A percentile compares a stretch with the other conserved stretches of the same genome.
phyloP scores from a whole-genome alignment of 306 rosid species.

The Alnus rubra region DNA sequence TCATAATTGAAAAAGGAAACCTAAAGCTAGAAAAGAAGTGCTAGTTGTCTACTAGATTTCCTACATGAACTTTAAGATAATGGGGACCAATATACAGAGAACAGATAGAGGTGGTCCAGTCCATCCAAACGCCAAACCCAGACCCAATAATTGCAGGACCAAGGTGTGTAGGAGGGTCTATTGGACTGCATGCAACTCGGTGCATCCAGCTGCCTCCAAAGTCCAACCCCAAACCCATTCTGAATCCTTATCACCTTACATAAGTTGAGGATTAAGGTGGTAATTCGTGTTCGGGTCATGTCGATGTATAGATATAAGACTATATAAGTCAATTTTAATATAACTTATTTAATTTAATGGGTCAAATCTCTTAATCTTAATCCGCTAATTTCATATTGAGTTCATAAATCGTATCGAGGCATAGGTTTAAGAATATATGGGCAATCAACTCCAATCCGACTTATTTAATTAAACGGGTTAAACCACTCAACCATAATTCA shows the following conservation, averaged over 20 bases:
- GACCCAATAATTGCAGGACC: background rate
- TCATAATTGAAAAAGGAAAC: background rate
- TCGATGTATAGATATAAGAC: no score
- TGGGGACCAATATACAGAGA: background rate
- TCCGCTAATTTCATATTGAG: no score
- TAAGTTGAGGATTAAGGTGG: no score
- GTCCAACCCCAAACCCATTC: background rate
- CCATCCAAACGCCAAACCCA: background rate
- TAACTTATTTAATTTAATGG: no score
- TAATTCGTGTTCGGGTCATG: no score
- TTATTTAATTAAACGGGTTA: no score
- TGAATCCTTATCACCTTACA: background rate
- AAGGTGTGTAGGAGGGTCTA: background rate
- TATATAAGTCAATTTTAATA: no score
- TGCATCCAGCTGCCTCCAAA: background rate
- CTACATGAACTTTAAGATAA: constrained; percentile 6
- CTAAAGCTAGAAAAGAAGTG: background rate
- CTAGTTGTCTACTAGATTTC: background rate
- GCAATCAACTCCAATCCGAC: no score
- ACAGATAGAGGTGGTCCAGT: background rate
- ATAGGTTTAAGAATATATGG: no score
- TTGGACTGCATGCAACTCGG: background rate
- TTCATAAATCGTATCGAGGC: no score
- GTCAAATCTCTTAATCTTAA: no score
- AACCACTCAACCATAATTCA: no score